Conservation (phyloP, 441 rosid genomes). For the Adansonia rubrostipa region DNA sequence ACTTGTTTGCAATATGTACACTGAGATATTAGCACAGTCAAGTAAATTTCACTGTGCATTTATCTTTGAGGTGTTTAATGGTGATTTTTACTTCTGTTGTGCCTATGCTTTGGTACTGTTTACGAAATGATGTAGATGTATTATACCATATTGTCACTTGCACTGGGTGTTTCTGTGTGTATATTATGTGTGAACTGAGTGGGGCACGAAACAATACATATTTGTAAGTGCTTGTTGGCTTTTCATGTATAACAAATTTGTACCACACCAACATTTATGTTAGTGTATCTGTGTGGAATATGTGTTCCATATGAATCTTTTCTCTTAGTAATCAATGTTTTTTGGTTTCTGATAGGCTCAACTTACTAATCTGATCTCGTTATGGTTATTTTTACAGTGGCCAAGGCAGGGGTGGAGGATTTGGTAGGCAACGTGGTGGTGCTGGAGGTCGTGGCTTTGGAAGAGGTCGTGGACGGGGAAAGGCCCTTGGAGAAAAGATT, state of each 20-base stretch:
- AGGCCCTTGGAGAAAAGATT: constrained; percentile 74
- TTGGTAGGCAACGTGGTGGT: constrained; percentile 58
- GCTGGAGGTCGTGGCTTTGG: constrained; percentile 56
- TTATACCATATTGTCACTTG: not conserved
- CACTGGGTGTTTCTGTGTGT: not conserved
- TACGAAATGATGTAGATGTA: not conserved
- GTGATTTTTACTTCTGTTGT: not conserved
- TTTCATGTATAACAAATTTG: not conserved
- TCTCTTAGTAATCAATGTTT: not conserved
- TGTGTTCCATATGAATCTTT: not conserved
- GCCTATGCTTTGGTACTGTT: not conserved
- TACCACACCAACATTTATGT: not conserved
- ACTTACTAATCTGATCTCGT: not conserved
- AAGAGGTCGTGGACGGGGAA: constrained; percentile 75
- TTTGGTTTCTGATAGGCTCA: not conserved
- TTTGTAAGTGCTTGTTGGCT: not conserved
- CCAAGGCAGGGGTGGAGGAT: constrained; percentile 58
- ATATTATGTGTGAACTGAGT: not conserved
- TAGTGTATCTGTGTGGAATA: not conserved
- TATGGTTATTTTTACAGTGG: constrained; percentile 31
- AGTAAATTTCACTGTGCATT: not conserved
- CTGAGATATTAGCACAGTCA: not conserved
- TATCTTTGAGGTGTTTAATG: not conserved
- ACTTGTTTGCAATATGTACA: not conserved
- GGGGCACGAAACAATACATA: not conserved